A percentile compares a stretch with the other conserved stretches of the same genome.
phyloP scores from a whole-genome alignment of 805 yeast genomes.

The Isabelozyma pseudorhagii region DNA sequence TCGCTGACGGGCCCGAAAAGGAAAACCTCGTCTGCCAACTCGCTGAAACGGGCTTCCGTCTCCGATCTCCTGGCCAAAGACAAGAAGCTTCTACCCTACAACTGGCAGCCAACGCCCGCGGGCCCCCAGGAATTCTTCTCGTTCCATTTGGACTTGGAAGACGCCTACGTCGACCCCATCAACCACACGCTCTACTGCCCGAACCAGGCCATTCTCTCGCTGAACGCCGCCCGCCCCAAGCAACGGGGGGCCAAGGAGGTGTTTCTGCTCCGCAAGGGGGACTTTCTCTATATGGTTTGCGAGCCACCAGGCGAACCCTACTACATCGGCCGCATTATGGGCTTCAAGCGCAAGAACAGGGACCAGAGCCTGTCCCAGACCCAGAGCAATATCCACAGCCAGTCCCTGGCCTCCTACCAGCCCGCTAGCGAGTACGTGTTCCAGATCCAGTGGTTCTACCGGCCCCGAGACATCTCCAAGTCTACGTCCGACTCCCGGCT shows the following conservation, averaged over 20 bases:
- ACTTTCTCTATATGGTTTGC: conserved; percentile 76
- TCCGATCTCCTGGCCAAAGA: neutral
- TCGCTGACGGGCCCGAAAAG: neutral
- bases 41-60: conserved; percentile 2
- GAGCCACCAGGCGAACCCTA: conserved; percentile 96
- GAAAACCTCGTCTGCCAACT: neutral
- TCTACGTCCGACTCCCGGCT: conserved; percentile 68
- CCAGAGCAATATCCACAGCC: neutral
- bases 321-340: conserved; percentile 80
- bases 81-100: conserved; percentile 31
- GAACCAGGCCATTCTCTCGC: conserved; percentile 15
- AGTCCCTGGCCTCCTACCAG: neutral
- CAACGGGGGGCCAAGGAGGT: conserved; percentile 17
- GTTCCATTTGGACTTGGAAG: conserved; percentile 35
- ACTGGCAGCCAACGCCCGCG: conserved; percentile 48
- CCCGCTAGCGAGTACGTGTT: conserved; percentile 38
- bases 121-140: conserved; percentile 39
- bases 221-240: neutral
- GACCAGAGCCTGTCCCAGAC: neutral
- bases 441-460: conserved; percentile 85
- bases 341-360: conserved; percentile 42
- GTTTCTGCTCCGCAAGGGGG: conserved; percentile 47
- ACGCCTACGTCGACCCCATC: conserved; percentile 38
- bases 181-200: conserved; percentile 39
- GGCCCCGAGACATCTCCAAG: conserved; percentile 81